These are phyloP conservation scores for Talaromyces thailandensis DNA, from an alignment of 495 filamentous ascomycete genomes.

Conservation along the genomic window DNA sequence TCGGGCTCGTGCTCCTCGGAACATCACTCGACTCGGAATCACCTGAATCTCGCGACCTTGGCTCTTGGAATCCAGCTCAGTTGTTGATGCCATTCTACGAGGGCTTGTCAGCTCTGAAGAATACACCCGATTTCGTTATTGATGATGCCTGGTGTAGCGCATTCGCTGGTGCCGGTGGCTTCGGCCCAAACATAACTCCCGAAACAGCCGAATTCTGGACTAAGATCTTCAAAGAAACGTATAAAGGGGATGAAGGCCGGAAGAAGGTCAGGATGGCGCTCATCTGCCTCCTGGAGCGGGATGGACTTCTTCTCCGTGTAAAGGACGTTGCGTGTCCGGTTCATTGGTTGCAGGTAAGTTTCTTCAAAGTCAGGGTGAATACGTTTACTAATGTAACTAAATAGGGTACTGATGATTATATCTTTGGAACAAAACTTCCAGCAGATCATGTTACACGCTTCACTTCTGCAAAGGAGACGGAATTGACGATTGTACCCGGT, in stretches of 20 bases:
- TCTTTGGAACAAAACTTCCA: conserved; percentile 28
- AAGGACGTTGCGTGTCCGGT: conserved; percentile 53
- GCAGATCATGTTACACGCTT: conserved; percentile 52
- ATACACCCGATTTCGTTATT: conserved; percentile 46
- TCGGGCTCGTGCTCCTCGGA: conserved; percentile 50
- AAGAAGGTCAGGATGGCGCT: conserved; percentile 48
- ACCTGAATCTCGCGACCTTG: conserved; percentile 38
- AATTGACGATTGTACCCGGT: conserved; percentile 39
- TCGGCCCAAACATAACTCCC: conserved; percentile 31
- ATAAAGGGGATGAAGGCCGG: conserved; percentile 52
- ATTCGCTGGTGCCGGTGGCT: conserved; percentile 50
- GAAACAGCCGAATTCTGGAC: conserved; percentile 43
- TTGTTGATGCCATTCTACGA: conserved; percentile 36
- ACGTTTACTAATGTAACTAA: not conserved
- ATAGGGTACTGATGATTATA: not conserved
- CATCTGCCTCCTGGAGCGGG: conserved; percentile 46
- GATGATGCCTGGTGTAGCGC: conserved; percentile 48
- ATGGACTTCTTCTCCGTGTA: conserved; percentile 47
- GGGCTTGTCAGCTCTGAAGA: conserved; percentile 31
- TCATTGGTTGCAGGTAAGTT: conserved; percentile 53
- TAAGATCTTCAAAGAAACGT: conserved; percentile 44
- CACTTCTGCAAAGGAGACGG: conserved; percentile 39
- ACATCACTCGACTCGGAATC: conserved; percentile 58
- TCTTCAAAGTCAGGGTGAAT: not conserved
- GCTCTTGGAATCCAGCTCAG: conserved; percentile 49